Evolutionary conservation across 345 rosid species (phyloP).

Genomic region (Draba incana): DNA sequence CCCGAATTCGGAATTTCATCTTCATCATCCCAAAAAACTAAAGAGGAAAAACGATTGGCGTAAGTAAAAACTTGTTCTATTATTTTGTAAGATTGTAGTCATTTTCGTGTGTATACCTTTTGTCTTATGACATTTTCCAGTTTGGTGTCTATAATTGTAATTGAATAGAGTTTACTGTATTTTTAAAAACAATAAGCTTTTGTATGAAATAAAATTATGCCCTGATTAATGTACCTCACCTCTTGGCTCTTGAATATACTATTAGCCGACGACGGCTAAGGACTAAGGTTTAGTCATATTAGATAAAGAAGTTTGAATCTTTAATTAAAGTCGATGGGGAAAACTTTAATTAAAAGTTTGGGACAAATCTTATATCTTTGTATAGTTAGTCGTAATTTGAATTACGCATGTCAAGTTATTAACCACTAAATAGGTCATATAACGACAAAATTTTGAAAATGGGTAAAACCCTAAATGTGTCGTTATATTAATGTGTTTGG

Average conservation of each 20-base stretch:
- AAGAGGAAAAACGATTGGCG: too few relatives aligned
- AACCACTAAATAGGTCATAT: slow-evolving; percentile 4
- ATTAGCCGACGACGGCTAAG: slow-evolving; percentile 21
- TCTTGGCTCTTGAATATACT: too few relatives aligned
- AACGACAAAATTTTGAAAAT: slow-evolving; percentile 21
- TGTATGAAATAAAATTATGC: neutral
- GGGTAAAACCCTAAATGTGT: slow-evolving; percentile 11
- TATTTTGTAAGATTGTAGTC: slow-evolving; percentile 1
- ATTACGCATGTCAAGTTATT: slow-evolving; percentile 1
- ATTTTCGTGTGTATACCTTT: neutral
- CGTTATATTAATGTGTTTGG: slow-evolving; percentile 11
- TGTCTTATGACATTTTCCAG: neutral
- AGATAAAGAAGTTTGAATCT: slow-evolving; percentile 24
- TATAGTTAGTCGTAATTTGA: neutral
- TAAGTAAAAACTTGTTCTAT: too few relatives aligned
- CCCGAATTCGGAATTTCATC: too few relatives aligned
- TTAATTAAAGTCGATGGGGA: slow-evolving; percentile 24
- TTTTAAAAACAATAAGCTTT: neutral
- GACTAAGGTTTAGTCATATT: slow-evolving; percentile 7
- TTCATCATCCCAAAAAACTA: too few relatives aligned
- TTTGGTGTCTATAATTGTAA: neutral
- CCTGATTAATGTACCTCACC: neutral
- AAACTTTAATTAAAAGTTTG: slow-evolving; percentile 20
- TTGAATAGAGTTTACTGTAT: neutral
- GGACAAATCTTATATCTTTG: neutral